Base-by-base conservation (phyloP, 208 protist species). In the Vickermania spadyakhi region DNA sequence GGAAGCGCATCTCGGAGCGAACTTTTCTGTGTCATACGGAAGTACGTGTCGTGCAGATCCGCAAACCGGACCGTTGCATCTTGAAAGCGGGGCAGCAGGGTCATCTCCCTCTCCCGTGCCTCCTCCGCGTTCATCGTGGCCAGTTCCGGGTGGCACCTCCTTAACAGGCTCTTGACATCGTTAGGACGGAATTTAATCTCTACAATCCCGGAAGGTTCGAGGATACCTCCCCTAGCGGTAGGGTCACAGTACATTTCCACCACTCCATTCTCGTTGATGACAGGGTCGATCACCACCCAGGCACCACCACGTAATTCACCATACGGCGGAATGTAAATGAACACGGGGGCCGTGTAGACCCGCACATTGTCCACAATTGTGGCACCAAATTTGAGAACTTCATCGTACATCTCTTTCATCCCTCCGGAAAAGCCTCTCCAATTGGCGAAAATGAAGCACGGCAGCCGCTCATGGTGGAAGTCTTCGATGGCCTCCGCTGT, bases 311-410 rank as follows among this genome's bases (percentile, higher is more conserved):
- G 89, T 31, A 99, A 77, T 66, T 99, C 98, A 28, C 90, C 96
- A 61, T 78, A 69, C 7, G 97, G 97, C 14, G 97, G 97, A 45
- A 99, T 93, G 75, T 99, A 99, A 49, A 99, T 91, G 60, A 99
- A 97, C 0, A 99, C 84, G 3, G 94, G 94, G 29, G 95, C 84
- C 31, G 86, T 87, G 90, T 98, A 99, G 14, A 92, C 77, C 57
- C 85, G 79, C 4, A 99, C 81, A 57, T 91, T 92, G 75, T 99
- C 97, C n/a, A 99, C 98, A 77, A 99, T 99, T 66, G 91, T 84
- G 28, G 97, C 84, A 52, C 98, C 98, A 79, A 98, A 99, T 79
- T 99, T 99, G 13, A 99, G 89, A n/a, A 99, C 86, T 79, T 99
- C 94, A 69, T 99, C 93, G 75, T 93, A 99, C 97, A 99, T 99